Evolutionary conservation across 768 basidiomycete species (phyloP), one percentile per base, ranked within the genome.

Genomic region (Pluteus cervinus): DNA sequence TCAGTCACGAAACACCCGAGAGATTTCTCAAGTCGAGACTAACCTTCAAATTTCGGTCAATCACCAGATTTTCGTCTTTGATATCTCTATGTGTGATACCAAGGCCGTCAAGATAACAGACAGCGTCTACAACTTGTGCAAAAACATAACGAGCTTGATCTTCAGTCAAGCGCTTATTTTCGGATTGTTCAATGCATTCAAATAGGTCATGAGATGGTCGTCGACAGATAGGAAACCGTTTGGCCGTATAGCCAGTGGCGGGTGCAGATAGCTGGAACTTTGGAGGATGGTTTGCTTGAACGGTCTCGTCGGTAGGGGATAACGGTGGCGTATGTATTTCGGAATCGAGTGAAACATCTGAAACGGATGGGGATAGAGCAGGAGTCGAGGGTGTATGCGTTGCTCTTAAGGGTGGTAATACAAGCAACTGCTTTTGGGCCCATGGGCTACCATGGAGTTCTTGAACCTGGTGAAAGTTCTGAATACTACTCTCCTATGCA

Each of bases 71-170:
- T 59, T 99, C 94, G 39, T 97, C 94, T 56, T 99, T 99, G 51
- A 99, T 81, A 56, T 99, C 94, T 26, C 94, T 83, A 57, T 99
- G 94, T 1, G 85, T 80, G 48, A 98, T 86, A 18, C 92, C 89
- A 42, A 77, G 81, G 31, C 68, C 64, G 50, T 94, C 74, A 24
- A 97, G 71, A 53, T 92, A 89, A 43, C 74, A 61, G 5, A 92
- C 84, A 24, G 81, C 86, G 39, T 90, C 85, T 35, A 89, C 87
- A 29, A 96, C 76, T 61, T 97, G 93, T 23, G 72, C 68, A 55
- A 94, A 91, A 47, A 96, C 79, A 59, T 81, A 81, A 36, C 81
- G 76, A 7, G 90, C 85, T 53, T 86, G 78, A 32, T 62, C 64
- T 58, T 94, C 91, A 9, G 77, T 73, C 31, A 97, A 73, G 8